phyloP scores from a whole-genome alignment of 176 grass and related monocot species.

The Hsuehochloa calcarea region DNA sequence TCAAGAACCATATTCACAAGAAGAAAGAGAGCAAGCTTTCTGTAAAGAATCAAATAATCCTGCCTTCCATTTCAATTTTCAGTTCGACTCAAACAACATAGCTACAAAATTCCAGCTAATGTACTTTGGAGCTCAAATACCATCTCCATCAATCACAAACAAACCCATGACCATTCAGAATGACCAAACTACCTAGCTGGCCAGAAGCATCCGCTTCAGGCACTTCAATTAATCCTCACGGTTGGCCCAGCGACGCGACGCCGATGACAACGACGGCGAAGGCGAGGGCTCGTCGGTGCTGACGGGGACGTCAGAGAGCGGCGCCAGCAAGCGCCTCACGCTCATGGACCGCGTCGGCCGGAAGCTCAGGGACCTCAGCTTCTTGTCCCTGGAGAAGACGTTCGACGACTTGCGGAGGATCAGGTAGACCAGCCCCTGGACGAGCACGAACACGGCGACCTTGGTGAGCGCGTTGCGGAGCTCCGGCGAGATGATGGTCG shows the following conservation, averaged over 20 bases:
- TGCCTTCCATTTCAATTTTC: not conserved
- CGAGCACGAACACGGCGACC: conserved; percentile 60
- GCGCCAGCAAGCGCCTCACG: conserved; percentile 50
- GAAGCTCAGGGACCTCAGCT: conserved; percentile 62
- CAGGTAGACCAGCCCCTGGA: conserved; percentile 68
- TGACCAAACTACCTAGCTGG: conserved; percentile 3
- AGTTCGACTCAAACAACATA: not conserved
- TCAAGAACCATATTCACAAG: conserved; percentile 1
- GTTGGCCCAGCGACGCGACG: conserved; percentile 14
- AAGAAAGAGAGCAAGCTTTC: not conserved
- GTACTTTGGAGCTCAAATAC: not conserved
- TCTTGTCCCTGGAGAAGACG: conserved; percentile 55
- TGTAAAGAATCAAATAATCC: conserved; percentile 52
- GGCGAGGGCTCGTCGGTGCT: conserved; percentile 38
- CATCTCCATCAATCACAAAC: not conserved
- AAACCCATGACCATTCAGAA: not conserved
- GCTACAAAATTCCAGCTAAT: not conserved
- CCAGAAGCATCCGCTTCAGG: not conserved
- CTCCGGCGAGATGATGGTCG: conserved; percentile 47
- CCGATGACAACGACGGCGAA: not conserved
- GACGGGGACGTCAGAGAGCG: conserved; percentile 67
- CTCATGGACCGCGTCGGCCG: conserved; percentile 60
- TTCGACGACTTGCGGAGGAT: conserved; percentile 72
- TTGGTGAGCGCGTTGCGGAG: conserved; percentile 49
- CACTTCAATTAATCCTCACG: conserved; percentile 37